phyloP scores from a whole-genome alignment of 2,329 filamentous ascomycete genomes.

The Cercospora beticola region DNA sequence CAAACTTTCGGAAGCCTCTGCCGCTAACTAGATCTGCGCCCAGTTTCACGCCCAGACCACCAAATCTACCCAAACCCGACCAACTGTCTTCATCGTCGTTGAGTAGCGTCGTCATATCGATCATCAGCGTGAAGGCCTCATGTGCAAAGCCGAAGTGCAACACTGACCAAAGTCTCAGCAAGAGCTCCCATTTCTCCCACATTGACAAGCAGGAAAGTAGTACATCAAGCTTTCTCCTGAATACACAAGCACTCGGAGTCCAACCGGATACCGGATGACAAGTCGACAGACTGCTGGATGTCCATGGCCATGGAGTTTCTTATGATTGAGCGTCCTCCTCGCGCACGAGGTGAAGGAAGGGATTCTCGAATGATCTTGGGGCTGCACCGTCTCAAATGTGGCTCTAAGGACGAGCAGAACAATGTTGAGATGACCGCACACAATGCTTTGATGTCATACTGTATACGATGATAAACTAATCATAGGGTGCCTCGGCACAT shows the following conservation, averaged over 20 bases:
- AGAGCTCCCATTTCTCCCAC: neutral
- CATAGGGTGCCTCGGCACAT: neutral
- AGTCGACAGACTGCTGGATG: neutral
- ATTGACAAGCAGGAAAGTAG: neutral
- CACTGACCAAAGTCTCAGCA: neutral
- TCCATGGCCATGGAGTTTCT: too few species aligned
- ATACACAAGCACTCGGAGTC: neutral
- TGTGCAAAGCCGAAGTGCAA: neutral
- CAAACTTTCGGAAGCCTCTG: neutral
- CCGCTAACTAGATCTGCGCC: neutral
- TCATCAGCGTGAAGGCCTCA: neutral
- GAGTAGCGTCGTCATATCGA: neutral
- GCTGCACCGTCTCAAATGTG: neutral
- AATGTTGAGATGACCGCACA: neutral
- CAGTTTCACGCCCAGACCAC: neutral
- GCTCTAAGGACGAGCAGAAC: neutral
- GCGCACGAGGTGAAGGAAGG: too few species aligned
- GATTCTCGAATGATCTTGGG: too few species aligned
- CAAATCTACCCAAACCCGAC: neutral
- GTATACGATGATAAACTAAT: neutral
- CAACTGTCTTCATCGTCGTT: neutral
- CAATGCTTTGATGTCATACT: neutral
- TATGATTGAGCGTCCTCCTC: too few species aligned
- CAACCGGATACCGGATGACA: neutral
- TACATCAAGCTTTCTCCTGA: neutral